These are phyloP conservation scores for Endoconidiophora polonica DNA, from an alignment of 2,329 filamentous ascomycete genomes.

Conservation along the genomic window DNA sequence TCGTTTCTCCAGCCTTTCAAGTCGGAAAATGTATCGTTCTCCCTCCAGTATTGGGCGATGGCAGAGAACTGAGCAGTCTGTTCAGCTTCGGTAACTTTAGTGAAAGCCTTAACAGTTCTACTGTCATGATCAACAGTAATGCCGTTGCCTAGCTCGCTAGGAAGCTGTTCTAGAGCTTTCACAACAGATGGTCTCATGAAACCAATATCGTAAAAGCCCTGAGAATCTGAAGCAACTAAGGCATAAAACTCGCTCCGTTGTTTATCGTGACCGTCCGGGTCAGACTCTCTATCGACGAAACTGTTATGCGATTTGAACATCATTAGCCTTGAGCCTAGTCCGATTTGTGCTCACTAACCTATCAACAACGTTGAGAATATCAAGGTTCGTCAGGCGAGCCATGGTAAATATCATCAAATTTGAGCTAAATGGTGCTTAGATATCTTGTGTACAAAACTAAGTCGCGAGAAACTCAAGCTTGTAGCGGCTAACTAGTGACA, in stretches of 20 bases:
- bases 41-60: conserved; percentile 51
- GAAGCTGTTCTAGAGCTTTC: conserved; percentile 30
- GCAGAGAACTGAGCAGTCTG: conserved; percentile 40
- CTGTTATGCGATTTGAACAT: conserved; percentile 24
- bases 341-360: conserved; percentile 25
- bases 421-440: not conserved
- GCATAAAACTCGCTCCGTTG: conserved; percentile 49
- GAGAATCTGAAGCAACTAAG: conserved; percentile 41
- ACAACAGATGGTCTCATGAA: conserved; percentile 38
- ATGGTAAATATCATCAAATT: not conserved
- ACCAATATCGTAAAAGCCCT: conserved; percentile 49
- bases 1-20: conserved; percentile 69
- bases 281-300: conserved; percentile 58
- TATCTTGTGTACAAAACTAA: not conserved
- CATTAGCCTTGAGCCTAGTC: not conserved
- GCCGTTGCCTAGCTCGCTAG: conserved; percentile 34
- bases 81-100: conserved; percentile 39
- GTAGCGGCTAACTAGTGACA: too few relatives aligned
- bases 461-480: too few relatives aligned
- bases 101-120: conserved; percentile 48
- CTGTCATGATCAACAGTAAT: conserved; percentile 42
- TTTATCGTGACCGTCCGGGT: conserved; percentile 37
- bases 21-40: conserved; percentile 54
- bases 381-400: conserved; percentile 23
- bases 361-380: conserved; percentile 37